phyloP scores from a whole-genome alignment of 257 asterid genomes.

The Nemophila menziesii region DNA sequence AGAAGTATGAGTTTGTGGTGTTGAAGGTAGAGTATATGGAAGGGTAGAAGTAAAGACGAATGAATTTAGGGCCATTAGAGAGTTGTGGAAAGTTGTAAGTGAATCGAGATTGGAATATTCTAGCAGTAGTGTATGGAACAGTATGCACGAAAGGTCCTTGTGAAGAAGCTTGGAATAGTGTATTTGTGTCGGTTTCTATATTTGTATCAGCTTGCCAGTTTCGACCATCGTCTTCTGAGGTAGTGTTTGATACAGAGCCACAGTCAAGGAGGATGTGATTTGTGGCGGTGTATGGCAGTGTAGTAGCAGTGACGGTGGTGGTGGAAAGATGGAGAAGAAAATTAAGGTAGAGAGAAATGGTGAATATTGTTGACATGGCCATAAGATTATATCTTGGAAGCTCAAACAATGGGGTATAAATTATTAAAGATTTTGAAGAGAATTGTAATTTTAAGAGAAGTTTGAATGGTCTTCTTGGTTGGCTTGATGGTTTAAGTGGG shows the following conservation, averaged over 20 bases:
- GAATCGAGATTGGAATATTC: conserved; percentile 26
- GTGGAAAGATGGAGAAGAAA: conserved; percentile 6
- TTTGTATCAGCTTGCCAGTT: conserved; percentile 33
- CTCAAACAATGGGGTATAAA: too few relatives aligned
- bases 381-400: too few relatives aligned
- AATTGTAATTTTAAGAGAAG: too few relatives aligned
- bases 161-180: conserved; percentile 2
- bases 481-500: neutral
- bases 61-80: conserved; percentile 30
- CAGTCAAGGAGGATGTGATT: conserved; percentile 44
- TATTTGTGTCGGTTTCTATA: conserved; percentile 7
- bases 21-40: conserved; percentile 15
- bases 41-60: conserved; percentile 48
- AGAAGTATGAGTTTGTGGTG: conserved; percentile 17
- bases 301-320: neutral
- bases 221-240: conserved; percentile 12
- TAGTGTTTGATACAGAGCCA: conserved; percentile 16
- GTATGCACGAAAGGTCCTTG: conserved; percentile 12
- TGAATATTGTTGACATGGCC: conserved; percentile 7
- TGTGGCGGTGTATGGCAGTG: conserved; percentile 17
- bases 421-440: too few relatives aligned
- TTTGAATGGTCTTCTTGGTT: too few relatives aligned
- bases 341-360: conserved; percentile 6
- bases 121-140: conserved; percentile 31
- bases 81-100: conserved; percentile 31